These are phyloP conservation scores for Cucumis cinereus DNA, from an alignment of 306 rosid genomes.

Conservation along the genomic window DNA sequence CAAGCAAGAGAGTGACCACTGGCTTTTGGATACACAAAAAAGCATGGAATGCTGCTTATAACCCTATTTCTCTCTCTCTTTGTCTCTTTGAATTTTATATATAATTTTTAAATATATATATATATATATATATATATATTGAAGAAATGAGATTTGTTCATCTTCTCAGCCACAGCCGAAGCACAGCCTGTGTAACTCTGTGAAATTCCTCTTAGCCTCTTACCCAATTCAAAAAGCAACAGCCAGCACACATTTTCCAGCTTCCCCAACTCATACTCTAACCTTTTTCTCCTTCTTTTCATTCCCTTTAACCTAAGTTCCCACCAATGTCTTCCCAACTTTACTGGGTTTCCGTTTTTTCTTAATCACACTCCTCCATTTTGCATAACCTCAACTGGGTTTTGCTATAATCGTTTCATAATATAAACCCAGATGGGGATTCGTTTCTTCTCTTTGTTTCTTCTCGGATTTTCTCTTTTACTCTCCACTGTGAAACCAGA, in stretches of 20 bases:
- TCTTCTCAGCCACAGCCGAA: conserved; percentile 9
- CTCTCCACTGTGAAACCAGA: conserved; percentile 21
- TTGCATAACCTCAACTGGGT: conserved; percentile 10
- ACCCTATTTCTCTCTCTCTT: neutral
- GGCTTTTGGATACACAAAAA: neutral
- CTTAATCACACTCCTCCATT: neutral
- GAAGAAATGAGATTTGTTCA: neutral
- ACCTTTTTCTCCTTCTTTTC: neutral
- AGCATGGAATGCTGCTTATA: neutral
- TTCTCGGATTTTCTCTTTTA: neutral
- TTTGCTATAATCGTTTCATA: neutral
- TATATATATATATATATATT: neutral
- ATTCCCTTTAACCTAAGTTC: neutral
- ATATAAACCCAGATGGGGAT: conserved; percentile 13
- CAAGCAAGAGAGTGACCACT: conserved; percentile 2
- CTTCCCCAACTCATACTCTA: conserved; percentile 8
- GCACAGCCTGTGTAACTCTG: conserved; percentile 12
- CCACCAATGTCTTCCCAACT: conserved; percentile 1
- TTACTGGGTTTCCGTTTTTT: neutral
- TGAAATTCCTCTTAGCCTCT: conserved; percentile 13
- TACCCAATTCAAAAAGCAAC: conserved; percentile 8
- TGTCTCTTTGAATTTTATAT: neutral
- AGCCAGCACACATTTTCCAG: conserved; percentile 16
- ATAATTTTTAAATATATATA: too few relatives aligned
- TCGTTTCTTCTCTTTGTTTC: neutral